Conservation (phyloP, 495 filamentous ascomycete genomes). For the Lentithecium fluviatile region DNA sequence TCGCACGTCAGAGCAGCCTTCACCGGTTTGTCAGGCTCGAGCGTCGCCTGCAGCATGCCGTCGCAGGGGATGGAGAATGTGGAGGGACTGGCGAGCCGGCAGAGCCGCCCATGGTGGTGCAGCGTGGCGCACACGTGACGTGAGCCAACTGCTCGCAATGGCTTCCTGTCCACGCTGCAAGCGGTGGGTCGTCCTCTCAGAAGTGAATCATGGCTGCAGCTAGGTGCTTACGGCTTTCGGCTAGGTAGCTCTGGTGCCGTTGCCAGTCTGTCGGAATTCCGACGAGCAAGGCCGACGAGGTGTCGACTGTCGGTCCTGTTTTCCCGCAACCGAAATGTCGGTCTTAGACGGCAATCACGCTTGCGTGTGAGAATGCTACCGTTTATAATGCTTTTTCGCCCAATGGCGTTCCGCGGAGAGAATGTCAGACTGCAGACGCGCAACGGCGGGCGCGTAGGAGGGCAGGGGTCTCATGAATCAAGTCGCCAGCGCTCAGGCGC, state of each 20-base stretch:
- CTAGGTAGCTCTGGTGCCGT: slow-evolving; percentile 3
- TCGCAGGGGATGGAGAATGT: not conserved
- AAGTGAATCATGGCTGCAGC: no score
- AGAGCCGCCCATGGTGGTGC: slow-evolving; percentile 17
- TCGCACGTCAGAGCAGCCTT: slow-evolving; percentile 27
- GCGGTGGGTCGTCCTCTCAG: not conserved
- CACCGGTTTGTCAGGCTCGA: slow-evolving; percentile 30
- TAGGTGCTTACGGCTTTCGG: no score
- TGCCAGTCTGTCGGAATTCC: slow-evolving; percentile 28
- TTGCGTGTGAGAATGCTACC: not conserved
- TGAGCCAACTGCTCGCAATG: slow-evolving; percentile 14
- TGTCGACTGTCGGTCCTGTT: slow-evolving; percentile 2
- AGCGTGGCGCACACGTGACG: not conserved
- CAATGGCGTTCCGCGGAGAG: no score
- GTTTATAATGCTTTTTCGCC: no score
- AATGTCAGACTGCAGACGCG: not conserved
- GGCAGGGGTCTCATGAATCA: not conserved
- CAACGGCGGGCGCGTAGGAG: slow-evolving; percentile 17
- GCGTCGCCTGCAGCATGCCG: not conserved
- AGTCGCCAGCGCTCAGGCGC: not conserved
- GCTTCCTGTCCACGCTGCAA: slow-evolving; percentile 25
- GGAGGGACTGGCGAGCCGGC: slow-evolving; percentile 16
- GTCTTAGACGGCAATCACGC: slow-evolving; percentile 3
- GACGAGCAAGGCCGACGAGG: slow-evolving; percentile 10
- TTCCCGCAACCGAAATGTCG: slow-evolving; percentile 26